These are phyloP conservation scores for Candida smagusa DNA, from an alignment of 1,139 yeast genomes.

Conservation along the genomic window DNA sequence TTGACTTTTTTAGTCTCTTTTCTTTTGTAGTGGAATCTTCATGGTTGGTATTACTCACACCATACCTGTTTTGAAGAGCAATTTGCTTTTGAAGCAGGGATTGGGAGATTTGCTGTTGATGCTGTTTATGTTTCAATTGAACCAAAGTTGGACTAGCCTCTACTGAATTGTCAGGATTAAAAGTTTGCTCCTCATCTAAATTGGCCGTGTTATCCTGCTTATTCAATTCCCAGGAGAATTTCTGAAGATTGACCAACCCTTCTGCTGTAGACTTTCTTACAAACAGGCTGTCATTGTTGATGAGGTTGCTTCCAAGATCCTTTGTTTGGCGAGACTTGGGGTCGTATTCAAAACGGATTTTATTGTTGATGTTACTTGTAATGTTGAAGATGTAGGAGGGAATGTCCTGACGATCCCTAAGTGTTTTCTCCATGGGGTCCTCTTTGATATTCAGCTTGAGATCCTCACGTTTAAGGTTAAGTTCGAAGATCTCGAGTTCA, in stretches of 20 bases:
- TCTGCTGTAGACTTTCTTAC: conserved; percentile 52
- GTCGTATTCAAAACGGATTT: conserved; percentile 37
- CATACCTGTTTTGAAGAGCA: conserved; percentile 30
- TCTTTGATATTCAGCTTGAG: conserved; percentile 28
- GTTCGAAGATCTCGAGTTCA: conserved; percentile 46
- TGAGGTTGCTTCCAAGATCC: conserved; percentile 43
- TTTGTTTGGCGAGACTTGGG: conserved; percentile 55
- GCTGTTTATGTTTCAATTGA: conserved; percentile 40
- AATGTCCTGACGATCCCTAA: conserved; percentile 51
- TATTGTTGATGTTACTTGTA: conserved; percentile 22
- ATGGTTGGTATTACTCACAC: conserved; percentile 6
- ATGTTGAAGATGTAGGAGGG: conserved; percentile 48
- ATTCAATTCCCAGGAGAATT: conserved; percentile 51
- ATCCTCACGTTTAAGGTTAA: conserved; percentile 34
- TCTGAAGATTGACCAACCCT: conserved; percentile 48
- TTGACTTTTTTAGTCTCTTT: conserved; percentile 14
- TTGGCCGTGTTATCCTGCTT: conserved; percentile 14
- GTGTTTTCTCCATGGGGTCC: conserved; percentile 33
- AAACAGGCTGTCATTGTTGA: conserved; percentile 51
- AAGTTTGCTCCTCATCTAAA: conserved; percentile 22
- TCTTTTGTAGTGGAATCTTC: conserved; percentile 1
- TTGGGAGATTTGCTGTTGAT: conserved; percentile 17
- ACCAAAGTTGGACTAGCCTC: conserved; percentile 64
- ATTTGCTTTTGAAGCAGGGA: too few relatives aligned
- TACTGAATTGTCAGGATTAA: conserved; percentile 40